A percentile compares a stretch with the other conserved stretches of the same genome.
phyloP scores from a whole-genome alignment of 805 yeast species.

The Kazachstania kunashirensis region DNA sequence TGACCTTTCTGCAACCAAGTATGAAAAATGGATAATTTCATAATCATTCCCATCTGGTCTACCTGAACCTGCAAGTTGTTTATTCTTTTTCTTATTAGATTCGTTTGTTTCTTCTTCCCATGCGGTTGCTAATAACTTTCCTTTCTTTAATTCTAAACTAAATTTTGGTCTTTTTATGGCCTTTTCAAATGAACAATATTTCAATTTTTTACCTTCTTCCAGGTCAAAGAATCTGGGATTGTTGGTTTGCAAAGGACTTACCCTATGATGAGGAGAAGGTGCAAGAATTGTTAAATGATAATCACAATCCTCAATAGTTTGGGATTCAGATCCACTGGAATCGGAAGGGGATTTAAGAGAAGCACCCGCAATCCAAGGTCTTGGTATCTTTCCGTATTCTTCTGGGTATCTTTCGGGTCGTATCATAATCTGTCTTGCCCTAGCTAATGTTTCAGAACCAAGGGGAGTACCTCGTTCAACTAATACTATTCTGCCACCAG shows the following conservation, averaged over 20 bases:
- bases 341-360: slow-evolving; percentile 9
- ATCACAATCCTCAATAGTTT: slow-evolving; percentile 23
- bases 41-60: slow-evolving; percentile 60
- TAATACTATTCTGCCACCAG: slow-evolving; percentile 70
- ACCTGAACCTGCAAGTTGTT: slow-evolving; percentile 55
- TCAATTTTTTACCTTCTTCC: slow-evolving; percentile 47
- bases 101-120: slow-evolving; percentile 60
- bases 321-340: neutral
- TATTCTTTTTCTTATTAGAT: slow-evolving; percentile 34
- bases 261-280: slow-evolving; percentile 83
- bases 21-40: slow-evolving; percentile 66
- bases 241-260: slow-evolving; percentile 76
- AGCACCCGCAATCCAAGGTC: slow-evolving; percentile 54
- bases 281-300: slow-evolving; percentile 63
- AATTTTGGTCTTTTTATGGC: slow-evolving; percentile 69
- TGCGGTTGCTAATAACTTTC: slow-evolving; percentile 56
- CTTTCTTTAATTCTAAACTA: slow-evolving; percentile 76
- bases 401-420: slow-evolving; percentile 62
- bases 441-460: slow-evolving; percentile 80
- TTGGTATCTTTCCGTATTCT: slow-evolving; percentile 55
- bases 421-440: slow-evolving; percentile 84
- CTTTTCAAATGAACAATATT: slow-evolving; percentile 69
- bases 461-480: slow-evolving; percentile 83
- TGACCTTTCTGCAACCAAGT: slow-evolving; percentile 60
- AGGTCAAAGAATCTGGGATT: slow-evolving; percentile 57